Evolutionary conservation across 495 filamentous ascomycete genomes (phyloP).

Genomic region (Neurospora tetrasperma): DNA sequence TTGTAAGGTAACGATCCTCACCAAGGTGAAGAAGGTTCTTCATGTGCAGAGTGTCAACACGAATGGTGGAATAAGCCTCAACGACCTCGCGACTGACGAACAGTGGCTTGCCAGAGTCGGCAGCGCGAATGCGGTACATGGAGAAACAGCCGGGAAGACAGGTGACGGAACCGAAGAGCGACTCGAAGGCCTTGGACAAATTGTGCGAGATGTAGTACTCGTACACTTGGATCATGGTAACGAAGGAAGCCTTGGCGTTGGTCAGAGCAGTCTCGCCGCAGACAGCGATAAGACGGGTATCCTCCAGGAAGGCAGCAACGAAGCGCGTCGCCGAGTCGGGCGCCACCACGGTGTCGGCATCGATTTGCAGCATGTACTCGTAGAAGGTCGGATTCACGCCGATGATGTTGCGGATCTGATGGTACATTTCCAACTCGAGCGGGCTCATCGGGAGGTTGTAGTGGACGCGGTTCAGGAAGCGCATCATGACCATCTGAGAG

Average conservation of each 20-base stretch:
- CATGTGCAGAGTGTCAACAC: slow-evolving; percentile 96
- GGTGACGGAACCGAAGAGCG: slow-evolving; percentile 91
- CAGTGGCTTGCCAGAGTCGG: slow-evolving; percentile 86
- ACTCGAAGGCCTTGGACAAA: slow-evolving; percentile 96
- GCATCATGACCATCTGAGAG: slow-evolving; percentile 96
- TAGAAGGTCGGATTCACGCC: slow-evolving; percentile 98
- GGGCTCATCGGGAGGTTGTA: slow-evolving; percentile 95
- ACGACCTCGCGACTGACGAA: slow-evolving; percentile 90
- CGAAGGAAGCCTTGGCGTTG: slow-evolving; percentile 83
- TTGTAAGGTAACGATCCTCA: slow-evolving; percentile 94
- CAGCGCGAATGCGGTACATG: slow-evolving; percentile 94
- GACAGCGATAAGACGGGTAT: slow-evolving; percentile 82
- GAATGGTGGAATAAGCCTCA: slow-evolving; percentile 76
- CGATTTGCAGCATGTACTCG: slow-evolving; percentile 93
- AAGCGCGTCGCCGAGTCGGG: slow-evolving; percentile 87
- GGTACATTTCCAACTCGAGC: slow-evolving; percentile 95
- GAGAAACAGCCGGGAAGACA: slow-evolving; percentile 97
- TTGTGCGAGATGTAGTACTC: slow-evolving; percentile 99
- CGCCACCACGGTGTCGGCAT: slow-evolving; percentile 92
- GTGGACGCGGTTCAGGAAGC: slow-evolving; percentile 96
- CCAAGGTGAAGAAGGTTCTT: slow-evolving; percentile 95
- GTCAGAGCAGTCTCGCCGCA: slow-evolving; percentile 92
- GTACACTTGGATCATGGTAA: slow-evolving; percentile 99
- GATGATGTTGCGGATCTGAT: slow-evolving; percentile 98
- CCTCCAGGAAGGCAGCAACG: slow-evolving; percentile 81